Base-by-base conservation (phyloP, 495 filamentous ascomycete genomes). In the Pyronema domesticum region DNA sequence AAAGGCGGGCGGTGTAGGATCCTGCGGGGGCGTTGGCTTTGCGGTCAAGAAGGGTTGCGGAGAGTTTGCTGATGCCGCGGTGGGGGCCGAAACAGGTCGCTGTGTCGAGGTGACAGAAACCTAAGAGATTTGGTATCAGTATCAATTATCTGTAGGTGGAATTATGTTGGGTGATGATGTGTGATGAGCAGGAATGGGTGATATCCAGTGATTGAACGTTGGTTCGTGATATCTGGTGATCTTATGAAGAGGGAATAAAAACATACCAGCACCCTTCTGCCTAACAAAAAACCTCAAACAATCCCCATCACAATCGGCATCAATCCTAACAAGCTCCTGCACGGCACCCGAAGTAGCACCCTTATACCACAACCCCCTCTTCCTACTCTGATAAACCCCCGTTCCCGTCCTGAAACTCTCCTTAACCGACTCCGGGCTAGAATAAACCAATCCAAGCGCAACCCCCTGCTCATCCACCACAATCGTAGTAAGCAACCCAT, bases 301-400 rank as follows among this genome's bases (percentile, higher is more conserved):
- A 69, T 98, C 91, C 54, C 81, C 79, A 66, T 98, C 91, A 67
- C 91, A 98, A 64, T 98, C 91, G 19, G 85, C 68, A 3, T 84
- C 81, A 59, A 98, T 80, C 37, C 78, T 79, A 18, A 95, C 74
- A 50, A 98, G 71, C 65, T 95, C 80, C 66, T 98, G 91, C 1
- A 81, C 82, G 67, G 95, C 89, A 23, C 91, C 93, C 50, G 89
- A 95, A 7, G 82, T 87, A 36, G 88, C 85, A 18, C 91, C 91
- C 69, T 98, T 98, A 70, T 93, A 86, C 91, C 91, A 98, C 19
- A 98, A 69, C 1, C 89, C 89, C 6, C 89, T 80, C 72, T 94
- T 95, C 36, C 91, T 75, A 66, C 86, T 94, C 67, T 94, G 87
- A 66, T 98, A 98, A 19, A 96, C 91, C 30, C 91, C 91, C 0